phyloP scores from a whole-genome alignment of 78 protist genomes.

The Dictyostelium purpureum region DNA sequence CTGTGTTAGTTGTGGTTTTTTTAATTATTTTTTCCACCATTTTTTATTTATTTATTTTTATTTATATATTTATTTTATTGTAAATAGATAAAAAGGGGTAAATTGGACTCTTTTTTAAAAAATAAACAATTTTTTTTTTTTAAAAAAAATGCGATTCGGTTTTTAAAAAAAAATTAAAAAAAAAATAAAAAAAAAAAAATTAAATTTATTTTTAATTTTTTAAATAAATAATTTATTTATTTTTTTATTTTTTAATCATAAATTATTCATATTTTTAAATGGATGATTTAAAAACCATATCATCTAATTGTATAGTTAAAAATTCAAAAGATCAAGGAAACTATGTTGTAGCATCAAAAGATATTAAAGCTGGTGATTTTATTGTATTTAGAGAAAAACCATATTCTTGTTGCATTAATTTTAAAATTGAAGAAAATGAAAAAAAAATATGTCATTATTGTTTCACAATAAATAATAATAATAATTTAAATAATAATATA shows the following conservation, averaged over 20 bases:
- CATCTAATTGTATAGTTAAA: background rate
- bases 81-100: too few relatives aligned
- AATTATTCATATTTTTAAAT: background rate
- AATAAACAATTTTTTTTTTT: too few relatives aligned
- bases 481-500: too few relatives aligned
- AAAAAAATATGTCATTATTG: constrained; percentile 36
- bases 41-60: background rate
- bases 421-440: constrained; percentile 10
- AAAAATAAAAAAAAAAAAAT: background rate
- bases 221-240: background rate
- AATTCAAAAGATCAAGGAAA: constrained; percentile 30
- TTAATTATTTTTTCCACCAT: background rate
- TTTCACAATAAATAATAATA: background rate
- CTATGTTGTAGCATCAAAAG: constrained; percentile 19
- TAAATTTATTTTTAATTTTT: background rate
- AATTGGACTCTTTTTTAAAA: too few relatives aligned
- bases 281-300: constrained; percentile 1
- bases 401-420: constrained; percentile 6
- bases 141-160: too few relatives aligned
- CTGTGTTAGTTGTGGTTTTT: background rate
- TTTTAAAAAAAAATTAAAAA: too few relatives aligned
- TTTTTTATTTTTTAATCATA: background rate
- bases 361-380: constrained; percentile 10
- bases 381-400: constrained; percentile 26
- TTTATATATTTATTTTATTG: too few relatives aligned